Base-by-base conservation (phyloP, 257 asterid genomes). In the Voacanga thouarsii region DNA sequence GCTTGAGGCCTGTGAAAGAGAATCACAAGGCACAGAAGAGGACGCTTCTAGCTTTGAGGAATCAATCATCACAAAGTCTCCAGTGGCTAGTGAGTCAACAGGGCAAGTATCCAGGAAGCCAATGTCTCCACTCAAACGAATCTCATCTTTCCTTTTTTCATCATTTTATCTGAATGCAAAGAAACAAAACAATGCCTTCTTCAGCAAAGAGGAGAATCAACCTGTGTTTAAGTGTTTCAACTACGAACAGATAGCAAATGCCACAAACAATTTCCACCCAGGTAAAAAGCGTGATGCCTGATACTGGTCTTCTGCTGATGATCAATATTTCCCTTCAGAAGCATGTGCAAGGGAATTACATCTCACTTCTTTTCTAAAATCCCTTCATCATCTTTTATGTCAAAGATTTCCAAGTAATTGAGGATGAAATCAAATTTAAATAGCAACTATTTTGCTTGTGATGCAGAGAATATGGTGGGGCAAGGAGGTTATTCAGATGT, bases 401-500 rank as follows among this genome's bases (percentile, higher is more conserved):
- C 28, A 14, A 19, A n/a, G 3, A 68, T 26, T 30, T 28, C 19
- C 26, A 30, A 72, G 37, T 21, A 37, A 33, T 4, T 43, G 11
- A 11, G 53, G 24, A n/a, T 24, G 43, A 23, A n/a, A 47, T 63
- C 30, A 14, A 18, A 45, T 26, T 57, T 60, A 33, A 37, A 41
- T 5, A 26, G 15, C 59, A 37, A 2, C 61, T n/a, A 37, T 30
- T 33, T 66, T 65, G 56, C 19, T 26, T 61, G 41, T 37, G 64
- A 49, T 83, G 89, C 89, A 92, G 98, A 86, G 0, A 89, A 92
- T 75, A 19, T 90, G 88, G 96, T 90, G 24, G 98, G 98, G 83
- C 83, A 89, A 83, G 98, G 98, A 60, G 97, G 98, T 16, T 92
- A 89, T 78, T 90, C 98, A 7, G 90, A 94, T 79, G 98, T 94